Evolutionary conservation across 2,329 filamentous ascomycete genomes (phyloP), one percentile per base, ranked within the genome.

Genomic region (Verticillium klebahnii): DNA sequence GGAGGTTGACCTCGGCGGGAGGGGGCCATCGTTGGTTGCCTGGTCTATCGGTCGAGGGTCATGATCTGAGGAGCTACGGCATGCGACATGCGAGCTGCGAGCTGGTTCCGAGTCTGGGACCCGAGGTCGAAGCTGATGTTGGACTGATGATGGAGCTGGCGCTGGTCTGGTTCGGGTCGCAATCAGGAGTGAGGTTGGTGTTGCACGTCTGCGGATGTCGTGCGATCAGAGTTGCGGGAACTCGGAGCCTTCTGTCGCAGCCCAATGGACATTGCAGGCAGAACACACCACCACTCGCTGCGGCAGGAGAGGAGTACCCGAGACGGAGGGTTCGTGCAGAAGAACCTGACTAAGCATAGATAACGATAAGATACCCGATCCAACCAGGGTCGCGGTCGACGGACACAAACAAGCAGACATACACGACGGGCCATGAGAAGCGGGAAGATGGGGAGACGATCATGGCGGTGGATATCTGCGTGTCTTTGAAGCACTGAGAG

Each of bases 1-100:
- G 77, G 72, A 61, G 73, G 73, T 65, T 75, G 76, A 64, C 69
- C 73, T 65, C 73, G 74, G 66, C 75, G 76, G 61, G 73, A 71
- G 66, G 77, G 45, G 23, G 37, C 37, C 57, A 58, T 58, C 19
- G 57, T 50, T n/a, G 37, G 37, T 32, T 39, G 37, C 23, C 19
- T 12, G 23, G 37, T 11, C 9, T 50, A 45, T 58, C 37, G 39
- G 25, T 32, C 55, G 55, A 36, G 29, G 55, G n/a, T 34, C 55
- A 57, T 57, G 29, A 37, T 56, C 54, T 36, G 34, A 12, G 11
- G 55, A n/a, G n/a, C 55, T 52, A 7, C 45, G 45, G 23, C 45
- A 23, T 52, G 45, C 45, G 45, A 23, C 45, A 57, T 57, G 17
- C 31, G 19, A 37, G 55, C 34, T 23, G 31, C 2, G 11, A 23